A percentile compares a stretch with the other conserved stretches of the same genome.
Evolutionary conservation across 495 filamentous ascomycete genomes (phyloP).

Genomic region (Cairneyella variabilis): DNA sequence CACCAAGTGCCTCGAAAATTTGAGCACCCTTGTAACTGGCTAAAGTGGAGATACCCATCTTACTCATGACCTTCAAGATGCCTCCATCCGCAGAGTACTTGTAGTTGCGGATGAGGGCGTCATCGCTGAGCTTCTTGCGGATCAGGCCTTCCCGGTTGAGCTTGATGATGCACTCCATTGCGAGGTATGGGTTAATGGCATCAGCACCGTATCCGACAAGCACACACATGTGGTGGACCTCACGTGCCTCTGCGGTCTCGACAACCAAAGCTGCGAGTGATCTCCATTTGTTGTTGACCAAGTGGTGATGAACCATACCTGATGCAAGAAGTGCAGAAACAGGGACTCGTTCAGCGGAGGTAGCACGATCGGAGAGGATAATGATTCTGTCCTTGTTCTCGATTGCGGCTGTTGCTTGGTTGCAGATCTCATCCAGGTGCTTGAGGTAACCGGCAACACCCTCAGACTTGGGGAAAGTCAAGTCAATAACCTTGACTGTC

Average conservation of each 20-base stretch:
- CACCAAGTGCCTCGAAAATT: constrained; percentile 98
- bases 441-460: constrained; percentile 84
- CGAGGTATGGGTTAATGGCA: constrained; percentile 94
- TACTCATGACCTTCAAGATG: constrained; percentile 99
- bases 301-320: constrained; percentile 94
- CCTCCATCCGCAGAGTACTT: constrained; percentile 97
- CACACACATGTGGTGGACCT: constrained; percentile 99
- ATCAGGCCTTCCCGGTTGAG: constrained; percentile 95
- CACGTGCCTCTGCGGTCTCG: constrained; percentile 94
- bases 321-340: constrained; percentile 88
- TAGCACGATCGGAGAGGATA: constrained; percentile 87
- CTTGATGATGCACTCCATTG: constrained; percentile 97
- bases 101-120: constrained; percentile 91
- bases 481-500: constrained; percentile 91
- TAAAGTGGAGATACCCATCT: constrained; percentile 99
- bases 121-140: constrained; percentile 80
- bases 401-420: constrained; percentile 80
- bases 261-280: constrained; percentile 84
- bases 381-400: constrained; percentile 82
- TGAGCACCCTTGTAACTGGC: constrained; percentile 99
- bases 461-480: constrained; percentile 89
- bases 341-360: constrained; percentile 76
- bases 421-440: constrained; percentile 86
- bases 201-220: constrained; percentile 95
- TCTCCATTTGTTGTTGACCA: constrained; percentile 96